Evolutionary conservation across 2,329 filamentous ascomycete species (phyloP), one percentile per base, ranked within the genome.

Genomic region (Fusarium avenaceum): DNA sequence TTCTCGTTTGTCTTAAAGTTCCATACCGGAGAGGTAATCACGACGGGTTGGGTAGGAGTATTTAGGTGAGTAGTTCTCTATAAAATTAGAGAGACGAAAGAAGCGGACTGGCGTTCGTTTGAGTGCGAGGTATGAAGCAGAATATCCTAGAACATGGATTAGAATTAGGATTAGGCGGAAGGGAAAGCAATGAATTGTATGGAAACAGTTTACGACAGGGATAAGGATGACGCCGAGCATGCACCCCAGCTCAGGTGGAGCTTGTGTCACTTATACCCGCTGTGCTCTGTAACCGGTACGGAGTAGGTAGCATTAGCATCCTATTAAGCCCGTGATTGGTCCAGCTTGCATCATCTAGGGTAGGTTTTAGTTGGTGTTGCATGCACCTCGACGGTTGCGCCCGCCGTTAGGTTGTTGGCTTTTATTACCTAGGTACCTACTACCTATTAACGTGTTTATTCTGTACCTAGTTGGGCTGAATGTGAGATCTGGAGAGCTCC

Each of bases 1-100:
- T 75, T 67, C 67, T 73, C 60, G 53, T 48, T 45, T 24, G 30
- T 59, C 49, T 67, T 46, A 69, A 40, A 60, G 60, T 58, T 64
- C 67, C 62, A 73, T 72, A 43, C 42, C 48, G 38, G 35, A 46
- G 53, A 33, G 51, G 57, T 24, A 46, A 49, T 50, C 43, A 26
- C 45, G 42, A 19, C 22, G 17, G 20, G 17, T 42, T 19, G 32
- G 20, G 19, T 17, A 8, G 15, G 24, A n/a, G n/a, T 4, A n/a
- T 46, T 38, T 33, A 14, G 35, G 35, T 38, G 35, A 14, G 22
- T 30, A 26, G 22, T 14, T 19, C n/a, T 19, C 17, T 28, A 26
- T 11, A 20, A 32, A 28, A 22, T 10, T 30, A 20, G 8, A n/a
- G n/a, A 20, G 8, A n/a, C 19, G 22, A 35, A 17, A 50, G 38